Evolutionary conservation across 2,329 filamentous ascomycete genomes (phyloP).

Genomic region (Knufia fluminis): DNA sequence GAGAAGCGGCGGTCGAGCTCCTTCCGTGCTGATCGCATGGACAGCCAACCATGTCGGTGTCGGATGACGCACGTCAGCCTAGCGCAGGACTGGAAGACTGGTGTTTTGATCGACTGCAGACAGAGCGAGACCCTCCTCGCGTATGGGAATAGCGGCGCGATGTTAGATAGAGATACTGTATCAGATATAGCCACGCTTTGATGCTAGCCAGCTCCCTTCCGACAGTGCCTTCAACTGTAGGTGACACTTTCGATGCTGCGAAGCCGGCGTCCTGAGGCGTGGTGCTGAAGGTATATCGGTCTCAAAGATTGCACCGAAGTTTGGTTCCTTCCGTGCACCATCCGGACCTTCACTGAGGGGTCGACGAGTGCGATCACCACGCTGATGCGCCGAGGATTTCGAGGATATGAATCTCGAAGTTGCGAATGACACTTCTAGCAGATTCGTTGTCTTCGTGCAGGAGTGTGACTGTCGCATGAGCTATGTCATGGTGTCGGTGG

Average conservation of each 20-base stretch:
- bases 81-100: constrained; percentile 1
- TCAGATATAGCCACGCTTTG: constrained; percentile 3
- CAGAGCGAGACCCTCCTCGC: constrained; percentile 1
- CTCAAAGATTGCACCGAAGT: constrained; percentile 1
- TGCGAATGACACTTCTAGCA: constrained; percentile 4
- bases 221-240: constrained; percentile 1
- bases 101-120: constrained; percentile 2
- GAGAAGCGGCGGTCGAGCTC: constrained; percentile 1
- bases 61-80: constrained; percentile 1
- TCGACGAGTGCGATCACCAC: constrained; percentile 1
- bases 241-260: constrained; percentile 2
- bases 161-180: constrained; percentile 2
- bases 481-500: constrained; percentile 1
- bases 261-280: background rate
- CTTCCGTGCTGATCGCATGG: constrained; percentile 2
- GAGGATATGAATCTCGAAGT: background rate
- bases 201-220: constrained; percentile 1
- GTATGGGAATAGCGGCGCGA: constrained; percentile 2
- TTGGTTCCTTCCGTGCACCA: constrained; percentile 1
- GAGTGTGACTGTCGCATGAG: constrained; percentile 1
- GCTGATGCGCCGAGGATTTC: constrained; percentile 2
- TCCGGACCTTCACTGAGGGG: constrained; percentile 3
- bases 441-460: constrained; percentile 3
- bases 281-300: constrained; percentile 3
- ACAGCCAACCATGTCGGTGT: constrained; percentile 1